Evolutionary conservation across 768 basidiomycete genomes (phyloP).

Genomic region (Sarcomyxa edulis): DNA sequence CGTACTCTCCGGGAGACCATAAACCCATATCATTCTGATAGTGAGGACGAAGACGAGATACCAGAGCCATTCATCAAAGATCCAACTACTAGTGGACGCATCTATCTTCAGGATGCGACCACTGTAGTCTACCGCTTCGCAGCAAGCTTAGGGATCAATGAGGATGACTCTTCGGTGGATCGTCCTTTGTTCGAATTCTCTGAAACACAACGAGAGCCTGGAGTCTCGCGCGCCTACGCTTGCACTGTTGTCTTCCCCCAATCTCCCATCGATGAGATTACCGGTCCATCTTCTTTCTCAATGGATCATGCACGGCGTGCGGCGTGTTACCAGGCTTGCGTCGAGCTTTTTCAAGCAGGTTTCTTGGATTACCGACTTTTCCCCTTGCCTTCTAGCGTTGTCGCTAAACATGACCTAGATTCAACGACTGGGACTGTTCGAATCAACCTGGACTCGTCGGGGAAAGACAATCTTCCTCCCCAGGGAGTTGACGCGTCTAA

Average conservation of each 20-base stretch:
- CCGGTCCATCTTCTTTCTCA: slow-evolving; percentile 40
- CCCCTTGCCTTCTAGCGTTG: slow-evolving; percentile 22
- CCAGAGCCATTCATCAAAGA: slow-evolving; percentile 43
- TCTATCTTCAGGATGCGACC: slow-evolving; percentile 56
- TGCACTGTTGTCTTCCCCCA: slow-evolving; percentile 48
- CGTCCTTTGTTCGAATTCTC: slow-evolving; percentile 35
- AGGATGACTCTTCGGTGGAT: slow-evolving; percentile 9
- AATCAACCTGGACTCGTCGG: too few relatives aligned
- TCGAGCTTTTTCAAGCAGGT: slow-evolving; percentile 41
- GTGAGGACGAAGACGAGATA: slow-evolving; percentile 40
- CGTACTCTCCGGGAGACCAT: slow-evolving; percentile 30
- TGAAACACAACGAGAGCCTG: slow-evolving; percentile 24
- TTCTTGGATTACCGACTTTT: slow-evolving; percentile 48
- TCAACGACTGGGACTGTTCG: too few relatives aligned
- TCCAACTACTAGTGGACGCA: slow-evolving; percentile 53
- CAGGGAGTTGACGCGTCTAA: neutral
- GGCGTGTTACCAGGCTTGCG: slow-evolving; percentile 55
- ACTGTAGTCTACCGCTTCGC: slow-evolving; percentile 51
- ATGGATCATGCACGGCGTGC: slow-evolving; percentile 50
- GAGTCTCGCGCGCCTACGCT: slow-evolving; percentile 22
- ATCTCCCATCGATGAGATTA: slow-evolving; percentile 32
- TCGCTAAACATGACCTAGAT: neutral
- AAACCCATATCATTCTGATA: slow-evolving; percentile 43
- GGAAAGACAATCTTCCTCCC: neutral
- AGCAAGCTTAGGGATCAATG: slow-evolving; percentile 14